These are phyloP conservation scores for Collybia mongolica DNA, from an alignment of 768 basidiomycete species.

Conservation along the genomic window DNA sequence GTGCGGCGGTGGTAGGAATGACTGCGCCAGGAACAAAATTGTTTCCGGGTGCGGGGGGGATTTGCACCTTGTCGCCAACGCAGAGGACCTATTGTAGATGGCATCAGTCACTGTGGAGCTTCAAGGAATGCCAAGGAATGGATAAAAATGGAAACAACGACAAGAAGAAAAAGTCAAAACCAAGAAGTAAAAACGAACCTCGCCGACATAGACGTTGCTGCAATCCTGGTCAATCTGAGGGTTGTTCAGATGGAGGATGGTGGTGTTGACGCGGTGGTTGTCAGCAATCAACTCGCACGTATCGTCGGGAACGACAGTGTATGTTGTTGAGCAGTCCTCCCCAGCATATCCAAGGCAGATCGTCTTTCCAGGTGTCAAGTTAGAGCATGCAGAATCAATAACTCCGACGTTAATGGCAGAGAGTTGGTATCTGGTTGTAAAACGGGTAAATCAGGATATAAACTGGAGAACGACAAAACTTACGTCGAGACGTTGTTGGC, in stretches of 20 bases:
- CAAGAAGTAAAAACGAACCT: conserved; percentile 43
- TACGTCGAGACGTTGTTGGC: conserved; percentile 62
- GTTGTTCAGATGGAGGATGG: conserved; percentile 67
- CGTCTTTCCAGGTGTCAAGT: conserved; percentile 47
- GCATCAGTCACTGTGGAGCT: too few relatives aligned
- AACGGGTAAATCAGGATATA: conserved; percentile 2
- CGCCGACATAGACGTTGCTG: conserved; percentile 71
- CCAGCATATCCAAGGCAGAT: conserved; percentile 63
- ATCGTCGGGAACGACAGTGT: conserved; percentile 57
- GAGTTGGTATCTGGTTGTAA: conserved; percentile 63
- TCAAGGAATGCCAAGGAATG: too few relatives aligned
- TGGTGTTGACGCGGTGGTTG: conserved; percentile 42
- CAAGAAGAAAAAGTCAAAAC: too few relatives aligned
- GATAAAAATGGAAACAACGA: too few relatives aligned
- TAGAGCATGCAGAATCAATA: conserved; percentile 55
- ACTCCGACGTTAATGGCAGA: conserved; percentile 52
- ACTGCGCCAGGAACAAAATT: conserved; percentile 19
- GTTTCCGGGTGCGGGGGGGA: conserved; percentile 39
- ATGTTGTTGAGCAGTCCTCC: conserved; percentile 62
- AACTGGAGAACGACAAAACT: conserved; percentile 17
- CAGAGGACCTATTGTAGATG: conserved; percentile 47
- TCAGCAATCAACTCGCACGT: conserved; percentile 52
- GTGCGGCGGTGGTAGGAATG: conserved; percentile 20
- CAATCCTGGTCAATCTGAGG: conserved; percentile 61
- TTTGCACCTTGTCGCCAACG: conserved; percentile 33